A percentile compares a stretch with the other conserved stretches of the same genome.
Conservation (phyloP, 1,284 basidiomycete species). For the Ceratobasidium sp. region DNA sequence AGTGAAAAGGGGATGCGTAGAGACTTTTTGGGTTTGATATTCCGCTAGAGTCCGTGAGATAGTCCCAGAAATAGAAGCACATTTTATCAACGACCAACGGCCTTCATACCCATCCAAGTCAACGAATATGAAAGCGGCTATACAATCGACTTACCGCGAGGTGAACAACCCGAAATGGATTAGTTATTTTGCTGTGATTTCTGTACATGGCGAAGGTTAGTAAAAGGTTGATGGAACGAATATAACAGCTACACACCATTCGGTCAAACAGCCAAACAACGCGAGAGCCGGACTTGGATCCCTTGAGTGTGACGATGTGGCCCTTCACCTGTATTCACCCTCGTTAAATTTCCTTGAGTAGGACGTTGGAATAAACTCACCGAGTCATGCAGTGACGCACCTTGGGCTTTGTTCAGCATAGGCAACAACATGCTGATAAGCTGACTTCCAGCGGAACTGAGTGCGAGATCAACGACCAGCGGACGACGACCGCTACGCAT, state of each 20-base stretch:
- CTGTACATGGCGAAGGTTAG: too few relatives aligned
- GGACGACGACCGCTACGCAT: slow-evolving; percentile 69
- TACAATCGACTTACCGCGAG: too few relatives aligned
- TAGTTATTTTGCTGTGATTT: slow-evolving; percentile 38
- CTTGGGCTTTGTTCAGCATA: slow-evolving; percentile 80
- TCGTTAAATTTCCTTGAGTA: neutral
- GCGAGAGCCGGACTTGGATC: slow-evolving; percentile 85
- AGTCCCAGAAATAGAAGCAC: slow-evolving; percentile 17
- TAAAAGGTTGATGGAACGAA: too few relatives aligned
- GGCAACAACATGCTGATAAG: slow-evolving; percentile 79
- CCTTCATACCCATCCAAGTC: neutral
- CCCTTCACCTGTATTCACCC: slow-evolving; percentile 63
- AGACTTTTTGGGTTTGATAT: slow-evolving; percentile 10
- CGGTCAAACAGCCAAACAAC: slow-evolving; percentile 78
- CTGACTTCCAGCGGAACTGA: slow-evolving; percentile 83
- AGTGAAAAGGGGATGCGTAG: neutral
- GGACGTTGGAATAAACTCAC: slow-evolving; percentile 40
- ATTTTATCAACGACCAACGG: neutral
- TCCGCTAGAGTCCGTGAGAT: slow-evolving; percentile 31
- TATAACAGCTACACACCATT: slow-evolving; percentile 62
- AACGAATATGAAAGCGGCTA: neutral
- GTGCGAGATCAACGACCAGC: slow-evolving; percentile 80
- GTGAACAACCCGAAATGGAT: neutral
- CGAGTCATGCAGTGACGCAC: slow-evolving; percentile 76
- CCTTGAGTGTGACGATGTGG: slow-evolving; percentile 82